These are phyloP conservation scores for Alternaria sp. DNA, from an alignment of 2,329 filamentous ascomycete genomes.

Conservation along the genomic window DNA sequence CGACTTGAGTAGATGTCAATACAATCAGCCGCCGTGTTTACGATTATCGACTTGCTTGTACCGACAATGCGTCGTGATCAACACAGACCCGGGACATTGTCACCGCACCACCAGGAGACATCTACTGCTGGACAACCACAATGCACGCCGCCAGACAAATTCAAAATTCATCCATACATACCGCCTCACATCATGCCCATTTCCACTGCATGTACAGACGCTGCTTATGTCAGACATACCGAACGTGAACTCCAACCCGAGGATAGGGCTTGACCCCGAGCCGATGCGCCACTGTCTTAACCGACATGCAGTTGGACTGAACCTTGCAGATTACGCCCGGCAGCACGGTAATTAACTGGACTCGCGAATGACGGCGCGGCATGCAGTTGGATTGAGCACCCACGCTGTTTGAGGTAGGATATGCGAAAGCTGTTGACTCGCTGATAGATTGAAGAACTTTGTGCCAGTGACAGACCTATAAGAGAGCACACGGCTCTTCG, in stretches of 20 bases:
- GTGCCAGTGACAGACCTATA: neutral
- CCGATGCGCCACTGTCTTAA: neutral
- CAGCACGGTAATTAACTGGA: neutral
- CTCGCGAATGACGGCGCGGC: neutral
- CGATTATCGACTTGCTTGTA: neutral
- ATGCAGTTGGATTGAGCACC: neutral
- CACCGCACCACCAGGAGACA: neutral
- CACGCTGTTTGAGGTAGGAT: neutral
- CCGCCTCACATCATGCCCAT: neutral
- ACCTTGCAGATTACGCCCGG: constrained; percentile 1
- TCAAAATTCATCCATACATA: neutral
- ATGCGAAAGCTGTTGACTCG: neutral
- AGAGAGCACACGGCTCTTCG: neutral
- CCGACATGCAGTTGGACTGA: neutral
- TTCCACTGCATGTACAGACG: neutral
- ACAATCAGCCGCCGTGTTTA: neutral
- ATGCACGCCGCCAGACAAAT: neutral
- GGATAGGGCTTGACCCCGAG: neutral
- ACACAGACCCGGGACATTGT: neutral
- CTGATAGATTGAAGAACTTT: neutral
- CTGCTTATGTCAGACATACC: neutral
- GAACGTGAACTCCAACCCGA: neutral
- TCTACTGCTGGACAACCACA: neutral
- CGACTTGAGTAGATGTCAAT: constrained; percentile 36
- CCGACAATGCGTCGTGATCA: neutral